Conservation (phyloP, 345 rosid genomes). For the Gossypium longicalyx region DNA sequence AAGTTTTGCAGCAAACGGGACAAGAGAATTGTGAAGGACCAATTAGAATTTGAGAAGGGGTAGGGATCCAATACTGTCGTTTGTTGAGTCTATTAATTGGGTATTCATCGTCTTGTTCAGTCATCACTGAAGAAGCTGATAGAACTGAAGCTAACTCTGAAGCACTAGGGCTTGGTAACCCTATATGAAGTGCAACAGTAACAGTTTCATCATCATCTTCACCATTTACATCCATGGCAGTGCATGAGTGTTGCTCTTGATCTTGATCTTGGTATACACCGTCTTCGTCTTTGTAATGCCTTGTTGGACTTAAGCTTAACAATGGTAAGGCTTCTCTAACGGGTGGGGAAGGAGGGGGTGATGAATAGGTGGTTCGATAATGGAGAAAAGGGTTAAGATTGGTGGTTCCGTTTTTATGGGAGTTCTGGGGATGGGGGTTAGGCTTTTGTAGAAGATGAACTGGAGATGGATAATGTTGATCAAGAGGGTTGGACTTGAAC, state of each 20-base stretch:
- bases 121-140: conserved; percentile 44
- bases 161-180: conserved; percentile 81
- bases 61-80: conserved; percentile 98
- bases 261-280: conserved; percentile 20
- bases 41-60: conserved; percentile 94
- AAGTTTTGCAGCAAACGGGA: conserved; percentile 94
- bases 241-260: conserved; percentile 16
- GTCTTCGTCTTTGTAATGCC: conserved; percentile 23
- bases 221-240: conserved; percentile 32
- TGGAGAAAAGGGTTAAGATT: conserved; percentile 15
- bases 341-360: conserved; percentile 74
- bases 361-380: conserved; percentile 16
- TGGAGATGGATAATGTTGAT: conserved; percentile 39
- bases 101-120: conserved; percentile 45
- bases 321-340: conserved; percentile 86
- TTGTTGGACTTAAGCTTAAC: conserved; percentile 62
- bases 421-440: not conserved
- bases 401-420: conserved; percentile 12
- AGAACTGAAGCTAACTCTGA: conserved; percentile 66
- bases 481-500: conserved; percentile 44
- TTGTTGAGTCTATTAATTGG: conserved; percentile 68
- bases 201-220: conserved; percentile 39
- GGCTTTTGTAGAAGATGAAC: not conserved
- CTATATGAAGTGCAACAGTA: conserved; percentile 92
- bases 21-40: conserved; percentile 98